Evolutionary conservation across 1,284 basidiomycete species (phyloP).

Genomic region (Moniliophthora roreri): DNA sequence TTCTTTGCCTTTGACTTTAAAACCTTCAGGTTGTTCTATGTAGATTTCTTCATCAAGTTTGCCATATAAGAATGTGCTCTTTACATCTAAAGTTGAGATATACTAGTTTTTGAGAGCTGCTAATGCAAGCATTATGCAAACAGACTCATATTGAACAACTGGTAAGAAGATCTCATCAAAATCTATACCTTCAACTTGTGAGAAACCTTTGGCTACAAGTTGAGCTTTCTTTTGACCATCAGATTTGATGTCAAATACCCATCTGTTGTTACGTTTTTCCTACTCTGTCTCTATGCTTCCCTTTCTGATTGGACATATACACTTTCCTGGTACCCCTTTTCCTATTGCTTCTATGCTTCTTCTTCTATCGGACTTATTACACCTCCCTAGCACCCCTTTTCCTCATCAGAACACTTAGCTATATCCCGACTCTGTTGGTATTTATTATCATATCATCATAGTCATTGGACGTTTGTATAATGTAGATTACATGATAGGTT

Average conservation of each 20-base stretch:
- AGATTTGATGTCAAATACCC: conserved; percentile 39
- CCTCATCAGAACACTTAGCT: no score
- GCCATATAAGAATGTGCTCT: conserved; percentile 35
- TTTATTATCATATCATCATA: no score
- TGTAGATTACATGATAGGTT: no score
- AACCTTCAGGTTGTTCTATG: conserved; percentile 32
- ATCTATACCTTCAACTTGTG: conserved; percentile 33
- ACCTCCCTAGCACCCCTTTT: no score
- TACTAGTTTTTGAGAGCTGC: conserved; percentile 26
- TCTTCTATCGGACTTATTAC: no score
- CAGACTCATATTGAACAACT: conserved; percentile 32
- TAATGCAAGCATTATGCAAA: conserved; percentile 32
- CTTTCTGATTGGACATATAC: no score
- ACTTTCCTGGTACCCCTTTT: no score
- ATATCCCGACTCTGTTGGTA: no score
- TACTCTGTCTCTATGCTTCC: no score
- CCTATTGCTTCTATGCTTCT: no score
- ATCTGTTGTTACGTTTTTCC: conserved; percentile 28
- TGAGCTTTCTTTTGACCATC: conserved; percentile 33
- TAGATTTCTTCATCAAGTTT: conserved; percentile 34
- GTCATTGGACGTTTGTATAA: no score
- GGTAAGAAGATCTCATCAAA: conserved; percentile 42
- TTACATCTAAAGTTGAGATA: conserved; percentile 32
- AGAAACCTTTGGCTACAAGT: conserved; percentile 43
- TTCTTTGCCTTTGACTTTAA: conserved; percentile 9